Evolutionary conservation across 495 filamentous ascomycete species (phyloP), one percentile per base, ranked within the genome.

Genomic region (Extremus antarcticus): DNA sequence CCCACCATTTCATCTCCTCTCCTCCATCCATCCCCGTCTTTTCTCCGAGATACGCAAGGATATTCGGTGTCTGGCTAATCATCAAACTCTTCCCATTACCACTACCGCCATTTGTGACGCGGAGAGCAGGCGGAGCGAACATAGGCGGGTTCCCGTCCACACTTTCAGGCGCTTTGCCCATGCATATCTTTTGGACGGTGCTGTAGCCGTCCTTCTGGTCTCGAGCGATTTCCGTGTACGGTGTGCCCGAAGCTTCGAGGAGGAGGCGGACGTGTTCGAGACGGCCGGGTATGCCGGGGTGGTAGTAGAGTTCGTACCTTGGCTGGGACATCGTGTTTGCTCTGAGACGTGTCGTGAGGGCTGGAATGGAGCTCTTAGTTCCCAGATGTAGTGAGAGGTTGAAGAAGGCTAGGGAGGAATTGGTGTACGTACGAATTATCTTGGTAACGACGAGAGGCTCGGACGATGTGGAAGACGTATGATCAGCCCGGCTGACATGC

Each of bases 211-310:
- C 70, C n/a, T 62, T 65, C 19, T 72, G 60, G 7, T 54, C 60
- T 50, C 65, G 68, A 53, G 54, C 71, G 17, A 74, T 71, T 69
- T 87, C 84, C 38, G 65, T 78, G 70, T 86, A 87, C 39, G 74
- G 65, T 19, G 74, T 76, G 19, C 73, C 70, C 22, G 76, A 72
- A 32, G 76, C 82, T 71, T 86, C 83, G 63, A 87, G 72, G 19
- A 69, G 74, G 38, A 87, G 77, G 21, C 83, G 80, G 66, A 86
- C 69, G 63, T 73, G 74, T 60, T 87, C 83, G 43, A 78, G 82
- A 56, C 83, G 78, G 49, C 83, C 83, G 50, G 83, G 83, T 46
- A 82, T 66, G 35, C 65, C 63, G 24, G 82, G 80, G 75, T 78
- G 81, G 74, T 87, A 86, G n/a, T 58, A 47, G 16, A 62, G 55